Evolutionary conservation across 805 yeast species (phyloP).

Genomic region (Alloascoidea hylecoeti): DNA sequence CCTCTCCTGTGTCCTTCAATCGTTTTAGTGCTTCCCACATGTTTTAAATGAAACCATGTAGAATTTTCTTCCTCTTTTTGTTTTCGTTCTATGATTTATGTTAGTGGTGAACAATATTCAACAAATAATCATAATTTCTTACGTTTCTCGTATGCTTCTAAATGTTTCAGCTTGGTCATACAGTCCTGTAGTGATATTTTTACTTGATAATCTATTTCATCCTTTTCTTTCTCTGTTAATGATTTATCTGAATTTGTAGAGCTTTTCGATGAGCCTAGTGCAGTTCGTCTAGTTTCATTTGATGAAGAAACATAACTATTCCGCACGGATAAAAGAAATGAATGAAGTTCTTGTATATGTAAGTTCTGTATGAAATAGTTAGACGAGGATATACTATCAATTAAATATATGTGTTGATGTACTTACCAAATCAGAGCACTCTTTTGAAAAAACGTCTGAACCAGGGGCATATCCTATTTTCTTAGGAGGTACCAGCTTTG

Average conservation of each 20-base stretch:
- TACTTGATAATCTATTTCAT: conserved; percentile 23
- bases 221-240: conserved; percentile 20
- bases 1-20: conserved; percentile 19
- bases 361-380: conserved; percentile 7
- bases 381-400: no score
- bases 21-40: conserved; percentile 14
- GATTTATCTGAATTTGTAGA: conserved; percentile 4
- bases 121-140: background rate
- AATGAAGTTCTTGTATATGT: conserved; percentile 5
- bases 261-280: background rate
- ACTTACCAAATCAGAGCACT: background rate
- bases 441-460: background rate
- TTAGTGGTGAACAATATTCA: conserved; percentile 2
- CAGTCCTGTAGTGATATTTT: conserved; percentile 19
- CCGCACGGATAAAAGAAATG: conserved; percentile 4
- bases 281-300: conserved; percentile 3
- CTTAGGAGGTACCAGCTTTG: background rate
- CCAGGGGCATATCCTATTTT: background rate
- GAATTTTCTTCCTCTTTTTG: background rate
- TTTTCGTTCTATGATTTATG: background rate
- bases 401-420: no score
- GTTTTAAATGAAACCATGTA: background rate
- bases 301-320: conserved; percentile 7
- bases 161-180: conserved; percentile 14
- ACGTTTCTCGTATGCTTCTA: conserved; percentile 8